Percentiles rank a stretch among this genome's conserved stretches.
These are phyloP conservation scores for Epichloe festucae DNA, from an alignment of 2,329 filamentous ascomycete species.

Conservation along the genomic window DNA sequence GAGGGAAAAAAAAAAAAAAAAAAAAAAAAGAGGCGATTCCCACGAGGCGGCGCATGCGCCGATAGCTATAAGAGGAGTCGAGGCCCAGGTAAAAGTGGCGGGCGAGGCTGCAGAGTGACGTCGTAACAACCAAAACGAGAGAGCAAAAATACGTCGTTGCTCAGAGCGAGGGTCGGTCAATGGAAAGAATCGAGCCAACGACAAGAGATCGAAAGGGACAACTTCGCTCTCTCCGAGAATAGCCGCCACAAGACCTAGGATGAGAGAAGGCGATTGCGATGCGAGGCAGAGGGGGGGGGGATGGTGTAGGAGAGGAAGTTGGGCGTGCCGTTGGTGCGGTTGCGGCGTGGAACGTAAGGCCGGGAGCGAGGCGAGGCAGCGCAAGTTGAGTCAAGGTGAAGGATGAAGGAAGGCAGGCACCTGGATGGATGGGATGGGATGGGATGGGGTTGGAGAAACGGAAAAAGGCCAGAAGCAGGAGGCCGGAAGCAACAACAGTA, in stretches of 20 bases:
- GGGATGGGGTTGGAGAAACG: too few species aligned
- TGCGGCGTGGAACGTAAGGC: slow-evolving; percentile 5
- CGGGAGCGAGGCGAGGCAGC: slow-evolving; percentile 2
- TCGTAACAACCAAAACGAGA: background rate
- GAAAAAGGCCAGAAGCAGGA: background rate
- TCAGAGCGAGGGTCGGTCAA: background rate
- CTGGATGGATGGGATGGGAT: too few species aligned
- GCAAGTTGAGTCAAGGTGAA: background rate
- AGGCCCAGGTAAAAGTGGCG: background rate
- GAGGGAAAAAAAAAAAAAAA: too few species aligned
- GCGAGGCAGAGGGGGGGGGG: slow-evolving; percentile 1
- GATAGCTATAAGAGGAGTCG: background rate
- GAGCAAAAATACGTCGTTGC: background rate
- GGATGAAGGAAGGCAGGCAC: background rate
- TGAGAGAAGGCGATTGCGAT: slow-evolving; percentile 1
- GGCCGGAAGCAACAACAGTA: background rate
- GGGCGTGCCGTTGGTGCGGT: slow-evolving; percentile 4
- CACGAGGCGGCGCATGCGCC: background rate
- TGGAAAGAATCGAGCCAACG: background rate
- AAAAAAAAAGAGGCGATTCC: background rate
- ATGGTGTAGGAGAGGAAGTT: slow-evolving; percentile 10
- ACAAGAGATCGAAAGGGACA: background rate
- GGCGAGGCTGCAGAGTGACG: background rate
- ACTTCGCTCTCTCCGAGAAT: background rate
- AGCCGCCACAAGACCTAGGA: background rate